Evolutionary conservation across 1,284 basidiomycete genomes (phyloP), one percentile per base, ranked within the genome.

Genomic region (Fistulinella cinereoalba): DNA sequence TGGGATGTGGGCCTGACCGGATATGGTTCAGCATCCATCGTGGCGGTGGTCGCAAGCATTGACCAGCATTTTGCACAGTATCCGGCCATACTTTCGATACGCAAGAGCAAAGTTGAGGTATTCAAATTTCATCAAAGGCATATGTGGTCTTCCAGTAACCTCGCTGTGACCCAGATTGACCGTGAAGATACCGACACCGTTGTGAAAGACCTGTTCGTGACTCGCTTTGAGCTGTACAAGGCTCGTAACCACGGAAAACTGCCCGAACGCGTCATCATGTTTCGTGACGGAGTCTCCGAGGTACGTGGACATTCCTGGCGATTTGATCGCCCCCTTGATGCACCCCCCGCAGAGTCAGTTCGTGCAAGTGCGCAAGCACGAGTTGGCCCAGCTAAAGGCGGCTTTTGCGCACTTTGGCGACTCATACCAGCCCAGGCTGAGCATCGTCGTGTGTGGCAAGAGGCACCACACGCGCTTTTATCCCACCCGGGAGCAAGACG

Each of bases 401-500:
- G n/a, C 43, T 81, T 83, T 57, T 65, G 73, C 51, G 71, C 69
- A 1, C 55, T 73, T 0, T 66, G 73, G 45, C 55, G 50, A 19
- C 66, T n/a, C 61, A 2, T 91, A 88, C 64, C 69, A 61, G 3
- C 89, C 88, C 1, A 79, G 81, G 57, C 64, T 92, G 8, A 85
- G 81, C 9, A 85, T 90, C 53, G 79, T 91, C 51, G 79, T 91
- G 46, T 90, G 87, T 61, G 82, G 84, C 18, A 92, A 92, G 67
- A 79, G 89, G 2, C 90, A 92, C 55, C 86, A 92, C 61, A 88
- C 88, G 10, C 81, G 88, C 12, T 91, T 92, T 71, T 91, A 80
- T 60, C 88, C 88, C 7, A 84, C 81, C 1, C 78, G 85, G 38
- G 66, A 68, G 10, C 64, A 61, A 16, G 68, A 74, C 37, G 85